Evolutionary conservation across 228 moss, liverwort and hornwort species (phyloP), one percentile per base, ranked within the genome.

Genomic region (Sphagnum fallax): DNA sequence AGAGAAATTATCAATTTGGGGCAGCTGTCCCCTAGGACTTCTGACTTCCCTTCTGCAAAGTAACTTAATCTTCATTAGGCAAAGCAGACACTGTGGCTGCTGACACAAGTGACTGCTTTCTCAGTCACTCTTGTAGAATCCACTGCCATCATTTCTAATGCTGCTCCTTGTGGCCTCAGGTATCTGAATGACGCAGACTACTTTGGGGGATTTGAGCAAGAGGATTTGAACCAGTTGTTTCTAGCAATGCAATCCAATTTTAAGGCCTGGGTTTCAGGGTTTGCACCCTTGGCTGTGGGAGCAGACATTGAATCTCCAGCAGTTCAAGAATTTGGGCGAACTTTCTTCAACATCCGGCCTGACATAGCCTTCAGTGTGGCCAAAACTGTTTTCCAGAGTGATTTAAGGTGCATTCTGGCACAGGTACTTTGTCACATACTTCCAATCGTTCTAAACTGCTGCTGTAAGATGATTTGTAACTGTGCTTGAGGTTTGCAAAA

Each of bases 261-360:
- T 66, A 79, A 85, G 81, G 88, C 87, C 51, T 88, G 91, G 83
- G 80, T 87, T 18, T 82, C 84, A 16, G 90, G 87, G 48, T 94
- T 88, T 64, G 84, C 90, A 55, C 89, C 84, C 60, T 80, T 87
- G 6, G 84, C 84, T 16, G 73, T 90, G 5, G 87, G 83, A 53
- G 86, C 77, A 16, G 86, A 83, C 78, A 91, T 87, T 50, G 85
- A 90, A 4, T 89, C 84, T 14, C 18, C 70, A 74, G 79, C 84
- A 52, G 84, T 90, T 6, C 92, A 91, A 74, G 90, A 92, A 68
- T 91, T 90, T 66, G 80, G 86, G 67, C 74, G 83, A 67, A 92
- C 86, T 14, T 76, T 89, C 10, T 84, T 89, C 60, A 81, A 78
- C 47, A 83, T 92, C 47, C 89, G 84, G 65, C 86, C 87, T 48